Evolutionary conservation across 2,329 filamentous ascomycete genomes (phyloP), one percentile per base, ranked within the genome.

Genomic region (Celoporthe dispersa): DNA sequence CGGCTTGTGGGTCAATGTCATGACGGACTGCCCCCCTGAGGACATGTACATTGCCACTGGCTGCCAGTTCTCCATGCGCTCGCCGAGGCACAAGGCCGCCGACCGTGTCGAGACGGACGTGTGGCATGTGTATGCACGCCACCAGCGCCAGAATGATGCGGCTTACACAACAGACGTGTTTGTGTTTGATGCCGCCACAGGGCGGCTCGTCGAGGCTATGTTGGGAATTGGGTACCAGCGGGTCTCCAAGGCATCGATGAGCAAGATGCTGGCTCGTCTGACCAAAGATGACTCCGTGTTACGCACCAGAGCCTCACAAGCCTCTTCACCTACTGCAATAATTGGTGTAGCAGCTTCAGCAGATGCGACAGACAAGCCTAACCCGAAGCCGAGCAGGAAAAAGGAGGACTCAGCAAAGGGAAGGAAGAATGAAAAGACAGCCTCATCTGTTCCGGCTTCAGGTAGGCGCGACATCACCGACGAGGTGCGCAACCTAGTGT

Each of bases 1-100:
- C 9, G 80, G 81, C 4, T 73, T 82, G 0, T 81, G 71, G 66
- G 75, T 79, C 3, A 83, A 82, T 68, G 73, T 71, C 70, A 78
- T 82, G 78, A 73, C 72, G 3, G 75, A 80, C n/a, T 44, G 66
- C 5, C 48, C 64, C 0, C 35, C 71, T 0, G 67, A 53, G 0
- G 78, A 79, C 39, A 79, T 82, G 55, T 83, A 73, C 73, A 73
- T 83, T 28, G 74, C 75, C 14, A 77, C 70, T 14, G 74, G 78
- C 1, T 73, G 77, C 59, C 78, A 81, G 28, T 41, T 68, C 25
- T 78, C 72, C 75, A 76, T 81, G 12, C 78, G 80, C 2, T 75
- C 76, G 2, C 78, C 79, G 3, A 73, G 66, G 28, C 78, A 79
- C 4, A 73, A 66, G 28, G 25, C 6, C 5, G 39, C 37, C 16